Conservation (phyloP, 257 asterid species). For the Cinchona pubescens region DNA sequence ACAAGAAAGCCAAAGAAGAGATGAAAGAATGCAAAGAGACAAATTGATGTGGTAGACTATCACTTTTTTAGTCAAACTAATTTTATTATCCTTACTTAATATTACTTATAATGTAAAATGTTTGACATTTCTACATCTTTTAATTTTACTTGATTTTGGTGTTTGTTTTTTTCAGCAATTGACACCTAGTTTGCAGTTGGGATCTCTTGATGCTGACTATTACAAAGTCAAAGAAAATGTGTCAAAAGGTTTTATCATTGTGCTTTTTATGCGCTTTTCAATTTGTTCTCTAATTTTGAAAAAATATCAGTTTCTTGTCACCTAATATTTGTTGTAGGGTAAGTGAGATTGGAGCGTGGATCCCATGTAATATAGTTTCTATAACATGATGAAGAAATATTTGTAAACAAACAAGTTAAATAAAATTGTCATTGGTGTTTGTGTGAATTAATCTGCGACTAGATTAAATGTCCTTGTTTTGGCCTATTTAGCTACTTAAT, state of each 20-base stretch:
- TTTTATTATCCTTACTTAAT: not conserved
- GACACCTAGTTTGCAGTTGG: slow-evolving; percentile 6
- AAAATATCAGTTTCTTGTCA: too few species aligned
- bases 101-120: not conserved
- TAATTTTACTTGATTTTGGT: not conserved
- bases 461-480: too few species aligned
- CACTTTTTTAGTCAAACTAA: not conserved
- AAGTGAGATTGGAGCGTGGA: too few species aligned
- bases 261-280: not conserved
- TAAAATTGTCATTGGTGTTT: too few species aligned
- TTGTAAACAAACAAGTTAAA: too few species aligned
- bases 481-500: too few species aligned
- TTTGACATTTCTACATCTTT: too few species aligned
- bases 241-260: not conserved
- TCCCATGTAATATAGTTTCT: too few species aligned
- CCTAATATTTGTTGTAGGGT: too few species aligned
- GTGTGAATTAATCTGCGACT: too few species aligned
- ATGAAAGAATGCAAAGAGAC: not conserved
- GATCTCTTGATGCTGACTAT: not conserved
- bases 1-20: slow-evolving; percentile 7
- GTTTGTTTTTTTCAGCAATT: slow-evolving; percentile 9
- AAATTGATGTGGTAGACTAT: slow-evolving; percentile 1
- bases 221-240: slow-evolving; percentile 1
- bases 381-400: too few species aligned
- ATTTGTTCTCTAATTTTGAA: too few species aligned